Percentiles rank a stretch among this genome's conserved stretches.
phyloP scores from a whole-genome alignment of 768 basidiomycete genomes.

The Termitomyces sp. region DNA sequence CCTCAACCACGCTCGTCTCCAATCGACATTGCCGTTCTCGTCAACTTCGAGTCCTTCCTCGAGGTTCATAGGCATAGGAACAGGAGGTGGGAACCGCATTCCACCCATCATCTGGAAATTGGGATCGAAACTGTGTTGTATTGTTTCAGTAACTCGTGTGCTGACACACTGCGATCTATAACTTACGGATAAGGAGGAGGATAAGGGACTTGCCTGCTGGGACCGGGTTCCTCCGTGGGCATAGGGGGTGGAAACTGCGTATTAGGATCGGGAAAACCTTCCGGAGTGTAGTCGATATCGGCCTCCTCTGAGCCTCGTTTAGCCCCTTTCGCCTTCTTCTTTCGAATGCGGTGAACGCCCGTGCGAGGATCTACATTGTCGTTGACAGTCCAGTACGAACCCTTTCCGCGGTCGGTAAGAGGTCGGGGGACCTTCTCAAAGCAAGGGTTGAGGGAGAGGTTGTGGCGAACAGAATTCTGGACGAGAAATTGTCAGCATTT shows the following conservation, averaged over 20 bases:
- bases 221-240: slow-evolving; percentile 56
- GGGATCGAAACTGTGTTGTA: slow-evolving; percentile 60
- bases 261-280: slow-evolving; percentile 53
- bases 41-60: slow-evolving; percentile 71
- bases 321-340: slow-evolving; percentile 72
- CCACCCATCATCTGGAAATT: slow-evolving; percentile 66
- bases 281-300: slow-evolving; percentile 61
- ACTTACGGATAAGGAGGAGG: slow-evolving; percentile 63
- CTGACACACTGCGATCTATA: background rate
- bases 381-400: slow-evolving; percentile 91
- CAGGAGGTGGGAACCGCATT: slow-evolving; percentile 58
- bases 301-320: slow-evolving; percentile 54
- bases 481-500: slow-evolving; percentile 21
- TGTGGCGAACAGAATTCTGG: slow-evolving; percentile 89
- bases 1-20: slow-evolving; percentile 78
- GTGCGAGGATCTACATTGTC: slow-evolving; percentile 88
- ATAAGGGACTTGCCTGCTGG: slow-evolving; percentile 54
- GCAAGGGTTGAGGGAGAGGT: slow-evolving; percentile 85
- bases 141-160: slow-evolving; percentile 8
- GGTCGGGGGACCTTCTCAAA: slow-evolving; percentile 92
- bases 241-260: slow-evolving; percentile 56
- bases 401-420: slow-evolving; percentile 86
- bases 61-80: slow-evolving; percentile 54
- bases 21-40: slow-evolving; percentile 76
- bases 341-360: slow-evolving; percentile 84